phyloP scores from a whole-genome alignment of 768 basidiomycete species.

The Podaxis pistillaris region DNA sequence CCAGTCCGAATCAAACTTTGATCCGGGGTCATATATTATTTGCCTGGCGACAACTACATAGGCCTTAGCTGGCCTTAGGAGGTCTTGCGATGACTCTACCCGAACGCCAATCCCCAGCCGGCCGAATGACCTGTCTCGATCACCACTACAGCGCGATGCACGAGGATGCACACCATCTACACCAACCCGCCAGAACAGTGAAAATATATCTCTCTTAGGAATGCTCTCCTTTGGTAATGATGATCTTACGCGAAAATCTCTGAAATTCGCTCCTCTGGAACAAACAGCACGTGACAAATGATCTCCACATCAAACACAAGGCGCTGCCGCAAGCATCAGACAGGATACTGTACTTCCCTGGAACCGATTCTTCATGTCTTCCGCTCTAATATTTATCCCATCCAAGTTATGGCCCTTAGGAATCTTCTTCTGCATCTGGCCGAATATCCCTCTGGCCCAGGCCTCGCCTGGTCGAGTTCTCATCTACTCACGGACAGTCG shows the following conservation, averaged over 20 bases:
- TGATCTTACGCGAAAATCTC: too few relatives aligned
- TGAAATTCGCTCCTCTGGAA: too few relatives aligned
- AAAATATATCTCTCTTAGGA: neutral
- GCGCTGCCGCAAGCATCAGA: neutral
- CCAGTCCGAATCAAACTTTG: too few relatives aligned
- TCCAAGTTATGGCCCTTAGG: slow-evolving; percentile 3
- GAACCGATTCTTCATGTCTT: neutral
- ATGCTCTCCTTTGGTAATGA: neutral
- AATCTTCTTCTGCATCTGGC: slow-evolving; percentile 11
- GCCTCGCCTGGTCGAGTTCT: slow-evolving; percentile 39
- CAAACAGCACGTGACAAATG: neutral
- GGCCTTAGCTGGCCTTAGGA: too few relatives aligned
- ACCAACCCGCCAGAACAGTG: neutral
- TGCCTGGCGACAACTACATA: too few relatives aligned
- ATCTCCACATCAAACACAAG: neutral
- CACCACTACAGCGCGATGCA: too few relatives aligned
- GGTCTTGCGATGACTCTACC: too few relatives aligned
- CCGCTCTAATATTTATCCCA: neutral
- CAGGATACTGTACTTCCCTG: neutral
- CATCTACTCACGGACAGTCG: slow-evolving; percentile 59
- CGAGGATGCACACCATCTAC: too few relatives aligned
- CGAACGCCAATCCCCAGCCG: too few relatives aligned
- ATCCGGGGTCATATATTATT: too few relatives aligned
- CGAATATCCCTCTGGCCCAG: slow-evolving; percentile 14
- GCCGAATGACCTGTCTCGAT: too few relatives aligned